phyloP scores from a whole-genome alignment of 2,329 filamentous ascomycete species.

The Didymella segeticola region DNA sequence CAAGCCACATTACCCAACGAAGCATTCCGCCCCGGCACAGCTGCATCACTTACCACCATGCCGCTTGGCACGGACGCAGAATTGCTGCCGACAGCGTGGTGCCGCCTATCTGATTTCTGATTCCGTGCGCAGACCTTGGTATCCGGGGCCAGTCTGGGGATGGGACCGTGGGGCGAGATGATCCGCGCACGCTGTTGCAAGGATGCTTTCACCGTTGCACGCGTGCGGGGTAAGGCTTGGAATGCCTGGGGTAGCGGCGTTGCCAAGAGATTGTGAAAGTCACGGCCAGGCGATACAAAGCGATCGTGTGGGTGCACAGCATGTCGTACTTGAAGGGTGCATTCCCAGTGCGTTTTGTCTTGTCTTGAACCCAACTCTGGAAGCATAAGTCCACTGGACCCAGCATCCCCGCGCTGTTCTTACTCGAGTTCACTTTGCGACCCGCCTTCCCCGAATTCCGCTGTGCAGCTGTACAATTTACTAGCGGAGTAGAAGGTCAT shows the following conservation, averaged over 20 bases:
- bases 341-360: slow-evolving; percentile 5
- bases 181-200: background rate
- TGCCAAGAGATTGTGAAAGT: slow-evolving; percentile 21
- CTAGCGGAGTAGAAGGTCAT: slow-evolving; percentile 5
- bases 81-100: background rate
- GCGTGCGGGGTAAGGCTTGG: slow-evolving; percentile 36
- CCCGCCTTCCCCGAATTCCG: background rate
- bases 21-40: slow-evolving; percentile 6
- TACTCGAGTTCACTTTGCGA: background rate
- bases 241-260: slow-evolving; percentile 4
- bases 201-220: slow-evolving; percentile 13
- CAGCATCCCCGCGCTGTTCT: background rate
- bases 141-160: background rate
- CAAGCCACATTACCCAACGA: slow-evolving; percentile 5
- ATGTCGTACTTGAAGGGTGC: slow-evolving; percentile 1
- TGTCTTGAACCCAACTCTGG: background rate
- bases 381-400: background rate
- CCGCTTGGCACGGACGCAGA: slow-evolving; percentile 11
- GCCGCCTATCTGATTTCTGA: too few species aligned
- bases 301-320: slow-evolving; percentile 1
- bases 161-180: background rate
- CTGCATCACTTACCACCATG: background rate
- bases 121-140: too few species aligned
- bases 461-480: background rate
- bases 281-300: background rate